phyloP scores from a whole-genome alignment of 2,329 filamentous ascomycete species.

The Colletotrichum higginsianum region DNA sequence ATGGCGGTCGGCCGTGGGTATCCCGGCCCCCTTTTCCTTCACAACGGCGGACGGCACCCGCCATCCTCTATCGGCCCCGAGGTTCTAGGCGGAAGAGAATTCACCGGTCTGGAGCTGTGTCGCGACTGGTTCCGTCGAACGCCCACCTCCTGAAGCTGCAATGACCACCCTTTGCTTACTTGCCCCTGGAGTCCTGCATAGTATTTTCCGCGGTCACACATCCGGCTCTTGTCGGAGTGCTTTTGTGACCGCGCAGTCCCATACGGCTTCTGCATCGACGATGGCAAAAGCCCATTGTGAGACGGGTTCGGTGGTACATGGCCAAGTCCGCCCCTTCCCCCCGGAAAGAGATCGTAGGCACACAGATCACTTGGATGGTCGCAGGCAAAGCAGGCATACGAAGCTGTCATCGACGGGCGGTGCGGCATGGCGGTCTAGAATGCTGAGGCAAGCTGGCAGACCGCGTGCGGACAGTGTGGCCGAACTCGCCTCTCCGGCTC shows the following conservation, averaged over 20 bases:
- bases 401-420: constrained; percentile 4
- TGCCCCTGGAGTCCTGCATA: background rate
- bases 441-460: constrained; percentile 11
- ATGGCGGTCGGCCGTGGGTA: constrained; percentile 10
- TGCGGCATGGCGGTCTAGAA: background rate
- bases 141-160: background rate
- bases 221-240: constrained; percentile 7
- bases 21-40: constrained; percentile 14
- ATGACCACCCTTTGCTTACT: background rate
- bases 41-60: constrained; percentile 16
- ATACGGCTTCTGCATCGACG: background rate
- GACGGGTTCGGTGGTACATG: background rate
- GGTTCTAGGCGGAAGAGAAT: constrained; percentile 18
- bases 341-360: background rate
- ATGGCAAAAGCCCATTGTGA: background rate
- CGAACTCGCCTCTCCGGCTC: constrained; percentile 14
- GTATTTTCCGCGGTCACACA: constrained; percentile 15
- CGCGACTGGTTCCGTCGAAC: constrained; percentile 8
- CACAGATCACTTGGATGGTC: background rate
- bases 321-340: background rate
- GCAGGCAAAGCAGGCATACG: background rate
- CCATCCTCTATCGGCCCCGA: constrained; percentile 1
- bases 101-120: constrained; percentile 15
- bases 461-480: constrained; percentile 4
- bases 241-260: background rate